Evolutionary conservation across 805 yeast species (phyloP), one percentile per base, ranked within the genome.

Genomic region (Barnettozyma botsteinii): DNA sequence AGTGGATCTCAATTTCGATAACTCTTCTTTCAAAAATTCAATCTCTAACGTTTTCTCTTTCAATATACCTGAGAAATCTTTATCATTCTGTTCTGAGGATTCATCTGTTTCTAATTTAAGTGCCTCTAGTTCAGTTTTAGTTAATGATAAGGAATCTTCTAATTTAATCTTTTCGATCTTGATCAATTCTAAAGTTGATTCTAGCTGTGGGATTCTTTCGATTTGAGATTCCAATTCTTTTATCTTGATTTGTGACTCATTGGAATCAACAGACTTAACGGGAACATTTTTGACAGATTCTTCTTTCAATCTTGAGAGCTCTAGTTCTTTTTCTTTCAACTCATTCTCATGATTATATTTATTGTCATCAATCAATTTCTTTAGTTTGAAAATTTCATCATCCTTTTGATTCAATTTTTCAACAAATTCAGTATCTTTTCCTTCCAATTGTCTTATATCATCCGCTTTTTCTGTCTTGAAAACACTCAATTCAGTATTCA

Each of bases 1-100:
- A 8, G 5, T 45, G 5, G 43, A 32, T 34, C 47, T 53, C 19
- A 47, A n/a, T 8, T 36, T 40, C 7, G 43, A 20, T 7, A 55
- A 11, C 33, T 55, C 57, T 17, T 51, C 55, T 29, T 48, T 49
- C 28, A 57, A 39, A 15, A 50, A 31, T 21, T 51, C 55, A 32
- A 54, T 47, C 33, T 56, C 60, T 28, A 48, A 36, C 3, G 32
- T 35, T 31, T 47, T 53, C 38, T 56, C 57, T 23, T 56, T 56
- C 5, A 47, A 5, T 3, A 48, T 15, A 7, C 32, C 39, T 5
- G 37, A 13, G 7, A 17, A 7, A 2, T 20, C 33, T 20, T 34
- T n/a, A 5, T 22, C 8, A 13, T 34, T 33, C 15, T 21, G 19
- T 13, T 18, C 12, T 8, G 4, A 7, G 8, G 3, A 13, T 13